Evolutionary conservation across 2,329 filamentous ascomycete species (phyloP).

Genomic region (Corynespora cassiicola): DNA sequence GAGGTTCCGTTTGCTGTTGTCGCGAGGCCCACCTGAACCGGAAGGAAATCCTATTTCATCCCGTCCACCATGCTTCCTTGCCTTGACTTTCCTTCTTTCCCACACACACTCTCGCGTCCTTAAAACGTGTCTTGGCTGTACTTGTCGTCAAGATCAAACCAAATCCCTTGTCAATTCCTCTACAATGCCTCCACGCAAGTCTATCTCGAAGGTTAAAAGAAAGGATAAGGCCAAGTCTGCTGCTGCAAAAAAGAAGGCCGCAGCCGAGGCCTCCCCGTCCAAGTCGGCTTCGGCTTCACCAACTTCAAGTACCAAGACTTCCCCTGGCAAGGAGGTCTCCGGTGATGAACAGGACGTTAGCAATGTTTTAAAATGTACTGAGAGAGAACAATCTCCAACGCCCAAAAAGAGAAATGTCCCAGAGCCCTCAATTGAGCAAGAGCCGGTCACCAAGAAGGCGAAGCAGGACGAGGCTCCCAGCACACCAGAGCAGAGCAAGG

Average conservation of each 20-base stretch:
- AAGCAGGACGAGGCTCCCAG: conserved; percentile 11
- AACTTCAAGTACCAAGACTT: conserved; percentile 1
- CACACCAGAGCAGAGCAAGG: conserved; percentile 2
- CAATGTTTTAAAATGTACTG: no score
- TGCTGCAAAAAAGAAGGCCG: no score
- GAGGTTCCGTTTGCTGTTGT: conserved; percentile 15
- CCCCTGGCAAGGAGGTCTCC: not conserved
- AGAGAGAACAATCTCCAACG: conserved; percentile 11
- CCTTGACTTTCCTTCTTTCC: conserved; percentile 11
- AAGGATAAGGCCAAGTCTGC: no score
- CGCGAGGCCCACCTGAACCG: no score
- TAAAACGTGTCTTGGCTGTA: no score
- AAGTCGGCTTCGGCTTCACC: no score
- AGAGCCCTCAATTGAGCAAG: conserved; percentile 8
- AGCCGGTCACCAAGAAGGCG: conserved; percentile 23
- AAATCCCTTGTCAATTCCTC: no score
- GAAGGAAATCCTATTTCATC: not conserved
- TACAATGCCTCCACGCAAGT: no score
- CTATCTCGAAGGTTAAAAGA: no score
- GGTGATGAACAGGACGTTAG: not conserved
- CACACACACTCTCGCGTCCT: not conserved
- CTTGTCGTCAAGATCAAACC: no score
- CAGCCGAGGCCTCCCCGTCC: no score
- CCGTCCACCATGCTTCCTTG: conserved; percentile 21
- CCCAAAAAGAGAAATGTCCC: conserved; percentile 23